These are phyloP conservation scores for Grosmannia huntii DNA, from an alignment of 2,329 filamentous ascomycete genomes.

Conservation along the genomic window DNA sequence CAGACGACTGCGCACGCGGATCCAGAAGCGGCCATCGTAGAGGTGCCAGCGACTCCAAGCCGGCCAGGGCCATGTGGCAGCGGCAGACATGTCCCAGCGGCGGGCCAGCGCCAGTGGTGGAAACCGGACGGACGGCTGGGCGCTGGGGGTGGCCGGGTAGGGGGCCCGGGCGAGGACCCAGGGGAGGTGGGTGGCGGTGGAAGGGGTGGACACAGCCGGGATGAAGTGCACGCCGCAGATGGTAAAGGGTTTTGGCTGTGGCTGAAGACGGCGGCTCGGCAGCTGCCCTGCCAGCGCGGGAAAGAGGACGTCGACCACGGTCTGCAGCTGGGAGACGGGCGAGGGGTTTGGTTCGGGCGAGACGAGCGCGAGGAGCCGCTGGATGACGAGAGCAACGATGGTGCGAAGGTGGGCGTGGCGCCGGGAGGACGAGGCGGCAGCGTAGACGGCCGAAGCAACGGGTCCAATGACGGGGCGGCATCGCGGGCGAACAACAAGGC, in stretches of 20 bases:
- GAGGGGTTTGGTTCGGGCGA: slow-evolving; percentile 33
- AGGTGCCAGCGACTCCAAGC: slow-evolving; percentile 23
- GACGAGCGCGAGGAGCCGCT: slow-evolving; percentile 35
- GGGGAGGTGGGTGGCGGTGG: background rate
- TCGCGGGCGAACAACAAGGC: background rate
- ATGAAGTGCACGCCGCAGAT: slow-evolving; percentile 35
- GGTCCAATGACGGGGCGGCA: slow-evolving; percentile 7
- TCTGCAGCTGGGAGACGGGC: slow-evolving; percentile 29
- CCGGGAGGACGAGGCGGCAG: slow-evolving; percentile 12
- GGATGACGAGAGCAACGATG: slow-evolving; percentile 33
- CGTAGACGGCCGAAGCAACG: slow-evolving; percentile 10
- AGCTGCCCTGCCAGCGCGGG: slow-evolving; percentile 24
- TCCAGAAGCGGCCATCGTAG: slow-evolving; percentile 53
- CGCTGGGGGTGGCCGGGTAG: slow-evolving; percentile 11
- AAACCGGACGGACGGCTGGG: slow-evolving; percentile 8
- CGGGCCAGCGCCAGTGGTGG: slow-evolving; percentile 5
- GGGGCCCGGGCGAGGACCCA: slow-evolving; percentile 10
- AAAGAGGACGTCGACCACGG: slow-evolving; percentile 33
- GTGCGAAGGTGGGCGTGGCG: slow-evolving; percentile 25
- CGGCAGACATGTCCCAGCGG: slow-evolving; percentile 5
- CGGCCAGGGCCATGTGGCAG: slow-evolving; percentile 15
- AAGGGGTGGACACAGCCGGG: slow-evolving; percentile 14
- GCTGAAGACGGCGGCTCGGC: background rate
- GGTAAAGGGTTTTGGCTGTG: slow-evolving; percentile 24
- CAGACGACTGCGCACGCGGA: slow-evolving; percentile 32